These are phyloP conservation scores for Rhodotorula sp. DNA, from an alignment of 1,284 basidiomycete genomes.

Conservation along the genomic window DNA sequence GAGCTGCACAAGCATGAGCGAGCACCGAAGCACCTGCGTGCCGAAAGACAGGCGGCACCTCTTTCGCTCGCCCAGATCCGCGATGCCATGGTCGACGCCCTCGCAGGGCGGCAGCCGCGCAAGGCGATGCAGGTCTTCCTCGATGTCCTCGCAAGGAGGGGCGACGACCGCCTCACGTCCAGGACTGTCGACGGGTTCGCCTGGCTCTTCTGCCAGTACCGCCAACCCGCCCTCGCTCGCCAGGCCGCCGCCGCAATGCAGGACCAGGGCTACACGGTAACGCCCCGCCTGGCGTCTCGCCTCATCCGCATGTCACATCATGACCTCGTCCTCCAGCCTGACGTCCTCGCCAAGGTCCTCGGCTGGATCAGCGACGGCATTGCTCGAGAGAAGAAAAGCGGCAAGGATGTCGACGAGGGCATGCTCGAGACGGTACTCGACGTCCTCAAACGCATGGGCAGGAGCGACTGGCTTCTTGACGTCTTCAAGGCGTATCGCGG, in stretches of 20 bases:
- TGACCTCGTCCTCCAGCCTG: conserved; percentile 18
- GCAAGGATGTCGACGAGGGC: conserved; percentile 6
- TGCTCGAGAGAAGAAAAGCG: neutral
- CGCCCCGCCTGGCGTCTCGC: conserved; percentile 1
- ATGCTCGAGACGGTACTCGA: conserved; percentile 23
- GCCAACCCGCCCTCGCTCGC: conserved; percentile 23
- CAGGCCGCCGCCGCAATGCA: conserved; percentile 14
- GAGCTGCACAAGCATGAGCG: neutral
- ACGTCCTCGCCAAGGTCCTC: conserved; percentile 20
- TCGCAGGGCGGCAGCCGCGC: conserved; percentile 6
- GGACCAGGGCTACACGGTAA: conserved; percentile 16
- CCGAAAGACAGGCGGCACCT: neutral
- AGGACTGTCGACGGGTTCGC: conserved; percentile 4
- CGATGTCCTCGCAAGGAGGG: neutral
- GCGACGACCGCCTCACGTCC: neutral
- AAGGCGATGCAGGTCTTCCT: conserved; percentile 12
- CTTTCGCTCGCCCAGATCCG: conserved; percentile 2
- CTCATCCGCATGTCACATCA: conserved; percentile 10
- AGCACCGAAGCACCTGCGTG: neutral
- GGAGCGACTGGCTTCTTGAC: conserved; percentile 21
- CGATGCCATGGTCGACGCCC: conserved; percentile 14
- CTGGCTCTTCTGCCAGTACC: conserved; percentile 32
- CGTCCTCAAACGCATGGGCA: conserved; percentile 18
- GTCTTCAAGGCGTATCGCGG: conserved; percentile 29
- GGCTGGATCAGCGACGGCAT: conserved; percentile 29